These are phyloP conservation scores for Corymbia maculata DNA, from an alignment of 345 rosid genomes.

Conservation along the genomic window DNA sequence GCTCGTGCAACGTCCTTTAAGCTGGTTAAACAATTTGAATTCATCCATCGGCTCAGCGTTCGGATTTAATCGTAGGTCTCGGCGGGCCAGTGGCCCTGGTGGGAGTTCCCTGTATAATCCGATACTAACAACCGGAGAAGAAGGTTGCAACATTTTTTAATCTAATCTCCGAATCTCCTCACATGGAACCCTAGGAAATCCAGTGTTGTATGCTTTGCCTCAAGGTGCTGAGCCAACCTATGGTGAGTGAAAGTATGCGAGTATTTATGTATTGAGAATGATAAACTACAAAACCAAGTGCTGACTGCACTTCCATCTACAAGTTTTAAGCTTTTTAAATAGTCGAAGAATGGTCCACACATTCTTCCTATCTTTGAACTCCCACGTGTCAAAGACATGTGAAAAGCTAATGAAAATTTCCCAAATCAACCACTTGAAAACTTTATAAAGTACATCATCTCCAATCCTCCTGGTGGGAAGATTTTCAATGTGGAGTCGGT, in stretches of 20 bases:
- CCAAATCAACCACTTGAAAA: not conserved
- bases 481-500: not conserved
- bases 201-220: not conserved
- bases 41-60: not conserved
- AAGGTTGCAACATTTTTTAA: not conserved
- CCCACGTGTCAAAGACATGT: not conserved
- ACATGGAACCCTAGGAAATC: not conserved
- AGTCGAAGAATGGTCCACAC: not conserved
- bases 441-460: not conserved
- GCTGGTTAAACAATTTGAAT: not conserved
- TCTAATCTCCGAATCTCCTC: not conserved
- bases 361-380: not conserved
- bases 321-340: not conserved
- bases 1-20: not conserved
- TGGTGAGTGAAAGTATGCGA: not conserved
- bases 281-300: not conserved
- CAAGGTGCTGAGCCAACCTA: not conserved
- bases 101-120: not conserved
- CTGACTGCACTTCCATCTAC: not conserved
- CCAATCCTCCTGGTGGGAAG: not conserved
- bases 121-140: not conserved
- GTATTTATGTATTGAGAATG: not conserved
- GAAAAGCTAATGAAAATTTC: not conserved
- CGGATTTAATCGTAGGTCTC: not conserved
- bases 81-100: not conserved